A percentile compares a stretch with the other conserved stretches of the same genome.
These are phyloP conservation scores for Wallacemonas sp. DNA, from an alignment of 208 protist genomes.

Conservation along the genomic window DNA sequence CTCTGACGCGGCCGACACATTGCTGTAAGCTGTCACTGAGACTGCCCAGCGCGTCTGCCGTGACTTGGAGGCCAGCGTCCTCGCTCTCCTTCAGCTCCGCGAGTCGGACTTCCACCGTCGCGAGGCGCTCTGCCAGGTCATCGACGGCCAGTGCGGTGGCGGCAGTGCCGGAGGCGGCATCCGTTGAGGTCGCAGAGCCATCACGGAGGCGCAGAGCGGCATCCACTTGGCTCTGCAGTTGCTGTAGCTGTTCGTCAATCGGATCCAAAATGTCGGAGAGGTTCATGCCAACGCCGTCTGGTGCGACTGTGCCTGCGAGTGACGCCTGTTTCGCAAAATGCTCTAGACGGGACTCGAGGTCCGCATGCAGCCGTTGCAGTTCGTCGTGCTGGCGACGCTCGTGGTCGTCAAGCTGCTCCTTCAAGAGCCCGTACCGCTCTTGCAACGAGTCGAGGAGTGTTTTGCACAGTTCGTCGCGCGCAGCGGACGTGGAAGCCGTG, in stretches of 20 bases:
- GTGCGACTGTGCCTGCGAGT: too few relatives aligned
- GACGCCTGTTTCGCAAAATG: background rate
- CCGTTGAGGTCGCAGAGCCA: background rate
- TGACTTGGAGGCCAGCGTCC: slow-evolving; percentile 17
- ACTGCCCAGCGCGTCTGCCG: slow-evolving; percentile 28
- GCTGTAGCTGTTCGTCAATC: slow-evolving; percentile 9
- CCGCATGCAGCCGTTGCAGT: too few relatives aligned
- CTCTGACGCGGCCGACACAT: slow-evolving; percentile 37
- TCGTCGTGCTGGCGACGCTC: background rate
- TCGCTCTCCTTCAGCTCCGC: slow-evolving; percentile 7
- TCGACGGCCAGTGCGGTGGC: background rate
- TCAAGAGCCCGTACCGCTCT: background rate
- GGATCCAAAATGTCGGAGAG: slow-evolving; percentile 2
- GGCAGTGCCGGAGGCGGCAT: too few relatives aligned
- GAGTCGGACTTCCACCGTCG: background rate
- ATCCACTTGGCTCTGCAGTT: slow-evolving; percentile 6
- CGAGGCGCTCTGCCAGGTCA: slow-evolving; percentile 8
- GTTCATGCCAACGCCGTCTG: background rate
- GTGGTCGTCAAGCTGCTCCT: background rate
- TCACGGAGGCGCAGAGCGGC: background rate
- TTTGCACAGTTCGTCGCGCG: background rate
- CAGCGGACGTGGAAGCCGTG: background rate
- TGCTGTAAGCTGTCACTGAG: slow-evolving; percentile 38
- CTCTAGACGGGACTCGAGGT: too few relatives aligned
- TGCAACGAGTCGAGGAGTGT: background rate